phyloP scores from a whole-genome alignment of 2,329 filamentous ascomycete species.

The Catunica adiposa region DNA sequence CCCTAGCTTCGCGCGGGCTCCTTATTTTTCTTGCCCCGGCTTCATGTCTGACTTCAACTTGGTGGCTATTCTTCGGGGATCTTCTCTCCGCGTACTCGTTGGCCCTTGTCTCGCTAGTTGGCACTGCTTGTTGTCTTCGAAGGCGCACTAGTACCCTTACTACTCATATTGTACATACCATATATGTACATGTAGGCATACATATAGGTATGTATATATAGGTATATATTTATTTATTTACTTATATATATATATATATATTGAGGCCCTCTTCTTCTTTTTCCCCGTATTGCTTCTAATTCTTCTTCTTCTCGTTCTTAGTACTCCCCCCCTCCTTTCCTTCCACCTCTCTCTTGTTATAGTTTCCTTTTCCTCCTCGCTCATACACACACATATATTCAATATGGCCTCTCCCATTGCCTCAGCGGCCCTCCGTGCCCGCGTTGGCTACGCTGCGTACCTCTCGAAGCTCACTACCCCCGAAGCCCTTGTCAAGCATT shows the following conservation, averaged over 20 bases:
- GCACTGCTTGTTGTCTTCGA: no score
- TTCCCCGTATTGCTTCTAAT: neutral
- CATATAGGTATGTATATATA: no score
- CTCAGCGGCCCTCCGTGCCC: conserved; percentile 58
- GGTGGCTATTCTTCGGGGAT: no score
- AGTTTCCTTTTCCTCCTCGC: neutral
- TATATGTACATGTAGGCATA: no score
- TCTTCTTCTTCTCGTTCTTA: conserved; percentile 5
- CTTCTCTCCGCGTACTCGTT: neutral
- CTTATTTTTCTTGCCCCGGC: no score
- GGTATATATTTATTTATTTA: no score
- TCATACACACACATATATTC: neutral
- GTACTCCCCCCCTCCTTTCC: neutral
- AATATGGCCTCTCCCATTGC: conserved; percentile 37
- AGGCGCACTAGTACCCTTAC: no score
- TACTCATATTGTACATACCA: no score
- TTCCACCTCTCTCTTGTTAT: neutral
- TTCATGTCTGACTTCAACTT: neutral
- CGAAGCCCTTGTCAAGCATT: conserved; percentile 63
- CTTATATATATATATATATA: no score
- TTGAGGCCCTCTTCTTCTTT: no score
- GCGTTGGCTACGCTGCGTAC: conserved; percentile 59
- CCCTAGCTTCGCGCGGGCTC: no score
- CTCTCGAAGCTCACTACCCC: conserved; percentile 65
- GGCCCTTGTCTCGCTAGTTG: neutral